Base-by-base conservation (phyloP, 768 basidiomycete genomes). In the Melanogaster broomeanus region DNA sequence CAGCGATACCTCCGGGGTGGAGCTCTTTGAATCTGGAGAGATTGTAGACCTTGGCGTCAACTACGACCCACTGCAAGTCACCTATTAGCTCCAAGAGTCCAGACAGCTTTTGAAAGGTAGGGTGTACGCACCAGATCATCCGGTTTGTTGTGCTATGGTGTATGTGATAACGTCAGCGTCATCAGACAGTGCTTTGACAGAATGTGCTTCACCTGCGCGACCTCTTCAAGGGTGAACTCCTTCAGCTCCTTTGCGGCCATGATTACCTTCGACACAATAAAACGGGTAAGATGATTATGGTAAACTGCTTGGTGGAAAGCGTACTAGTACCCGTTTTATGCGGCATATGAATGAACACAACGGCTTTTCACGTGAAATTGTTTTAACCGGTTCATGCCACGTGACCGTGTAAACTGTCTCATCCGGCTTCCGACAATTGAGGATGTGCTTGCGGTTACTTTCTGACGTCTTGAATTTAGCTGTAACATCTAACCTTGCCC, bases 11-110 rank as follows among this genome's bases (percentile, higher is more conserved):
- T 42, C 93, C 94, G 1, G 92, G 94, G 62, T 97, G 94, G 57
- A 94, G 74, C 42, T 75, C 76, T 46, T 80, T 81, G 71, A 97
- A 96, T 61, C 82, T 85, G 46, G 85, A 83, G 22, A 97, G 72
- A 66, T 94, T 86, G 64, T 84, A 93, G 27, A 93, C 90, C 66
- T 89, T 89, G 49, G 83, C 80, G 63, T 95, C 93, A 51, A 94
- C 79, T 52, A 90, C 79, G 44, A 94, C 73, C 90, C 92, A 93
- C 86, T 90, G 40, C 19, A 37, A 30, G 38, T 30, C 16, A 41
- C 24, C 11, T 2, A 31, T 59, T 21, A 61, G 51, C 13, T 7
- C 24, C 6, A 42, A 24, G 13, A n/a, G n/a, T n/a, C n/a, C n/a
- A n/a, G n/a, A 43, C 19, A 16, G 43, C 19, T 34, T 6, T n/a